Conservation (phyloP, 2,329 filamentous ascomycete genomes). For the Beauveria sp. region DNA sequence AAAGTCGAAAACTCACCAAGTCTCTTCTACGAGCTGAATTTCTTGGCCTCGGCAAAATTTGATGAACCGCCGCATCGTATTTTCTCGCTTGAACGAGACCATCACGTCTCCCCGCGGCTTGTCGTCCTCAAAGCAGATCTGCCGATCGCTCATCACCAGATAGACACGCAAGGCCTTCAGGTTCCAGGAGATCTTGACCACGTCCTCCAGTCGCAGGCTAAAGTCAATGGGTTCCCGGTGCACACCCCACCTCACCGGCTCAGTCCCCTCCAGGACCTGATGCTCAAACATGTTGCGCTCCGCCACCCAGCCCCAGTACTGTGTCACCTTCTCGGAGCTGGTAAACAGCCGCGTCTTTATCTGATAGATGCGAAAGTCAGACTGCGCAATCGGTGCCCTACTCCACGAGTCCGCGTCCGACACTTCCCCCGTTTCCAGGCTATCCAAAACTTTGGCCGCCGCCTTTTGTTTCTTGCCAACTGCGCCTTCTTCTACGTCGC, state of each 20-base stretch:
- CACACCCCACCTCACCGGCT: slow-evolving; percentile 39
- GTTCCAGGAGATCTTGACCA: slow-evolving; percentile 39
- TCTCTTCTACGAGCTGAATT: slow-evolving; percentile 31
- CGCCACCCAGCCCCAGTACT: slow-evolving; percentile 48
- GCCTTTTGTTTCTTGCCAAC: neutral
- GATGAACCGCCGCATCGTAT: slow-evolving; percentile 46
- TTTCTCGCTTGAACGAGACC: slow-evolving; percentile 43
- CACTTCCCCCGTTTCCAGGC: neutral
- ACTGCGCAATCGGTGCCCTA: slow-evolving; percentile 33
- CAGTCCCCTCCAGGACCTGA: slow-evolving; percentile 41
- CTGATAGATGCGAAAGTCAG: slow-evolving; percentile 46
- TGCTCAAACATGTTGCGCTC: slow-evolving; percentile 40
- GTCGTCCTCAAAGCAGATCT: slow-evolving; percentile 22
- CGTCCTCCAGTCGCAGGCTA: slow-evolving; percentile 37
- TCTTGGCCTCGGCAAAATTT: slow-evolving; percentile 37
- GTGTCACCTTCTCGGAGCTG: slow-evolving; percentile 39
- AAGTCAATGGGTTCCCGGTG: slow-evolving; percentile 46
- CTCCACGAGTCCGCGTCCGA: slow-evolving; percentile 46
- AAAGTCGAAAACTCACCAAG: slow-evolving; percentile 28
- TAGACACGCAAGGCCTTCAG: slow-evolving; percentile 33
- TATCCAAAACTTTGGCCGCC: neutral
- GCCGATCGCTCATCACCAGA: slow-evolving; percentile 28
- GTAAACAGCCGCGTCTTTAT: slow-evolving; percentile 42
- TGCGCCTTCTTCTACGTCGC: neutral
- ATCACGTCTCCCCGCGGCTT: slow-evolving; percentile 38